A percentile compares a stretch with the other conserved stretches of the same genome.
Evolutionary conservation across 139 green algal genomes (phyloP).

Genomic region (Coelastrella sp.): DNA sequence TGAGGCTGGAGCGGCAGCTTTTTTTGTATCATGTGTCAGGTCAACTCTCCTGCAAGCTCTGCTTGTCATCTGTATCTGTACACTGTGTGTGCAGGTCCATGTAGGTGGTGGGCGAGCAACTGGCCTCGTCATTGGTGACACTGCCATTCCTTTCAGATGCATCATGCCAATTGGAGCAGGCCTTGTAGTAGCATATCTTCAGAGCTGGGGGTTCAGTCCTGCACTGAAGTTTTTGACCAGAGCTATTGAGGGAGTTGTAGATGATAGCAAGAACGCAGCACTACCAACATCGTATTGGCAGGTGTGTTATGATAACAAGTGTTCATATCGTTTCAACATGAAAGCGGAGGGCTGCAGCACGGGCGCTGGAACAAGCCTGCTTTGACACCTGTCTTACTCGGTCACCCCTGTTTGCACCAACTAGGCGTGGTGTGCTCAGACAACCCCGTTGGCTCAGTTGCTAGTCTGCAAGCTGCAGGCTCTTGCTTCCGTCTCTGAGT

Average conservation of each 20-base stretch:
- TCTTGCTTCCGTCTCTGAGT: no score
- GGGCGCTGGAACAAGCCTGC: not conserved
- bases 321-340: not conserved
- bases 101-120: slow-evolving; percentile 70
- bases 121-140: slow-evolving; percentile 57
- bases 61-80: not conserved
- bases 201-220: slow-evolving; percentile 64
- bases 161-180: slow-evolving; percentile 55
- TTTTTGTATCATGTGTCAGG: no score
- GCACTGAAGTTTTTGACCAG: slow-evolving; percentile 67
- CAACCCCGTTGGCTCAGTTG: no score
- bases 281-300: slow-evolving; percentile 66
- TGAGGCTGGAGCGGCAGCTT: no score
- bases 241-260: slow-evolving; percentile 69
- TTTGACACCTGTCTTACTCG: not conserved
- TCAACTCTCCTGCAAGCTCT: not conserved
- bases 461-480: no score
- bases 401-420: no score
- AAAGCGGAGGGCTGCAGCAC: not conserved
- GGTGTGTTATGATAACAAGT: slow-evolving; percentile 36
- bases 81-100: slow-evolving; percentile 41
- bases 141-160: slow-evolving; percentile 64
- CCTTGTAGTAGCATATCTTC: slow-evolving; percentile 64
- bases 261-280: slow-evolving; percentile 65
- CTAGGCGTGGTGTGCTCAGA: no score